A percentile compares a stretch with the other conserved stretches of the same genome.
Conservation (phyloP, 192 early-diverging fungal species). For the Gryganskiella cystojenkinii region DNA sequence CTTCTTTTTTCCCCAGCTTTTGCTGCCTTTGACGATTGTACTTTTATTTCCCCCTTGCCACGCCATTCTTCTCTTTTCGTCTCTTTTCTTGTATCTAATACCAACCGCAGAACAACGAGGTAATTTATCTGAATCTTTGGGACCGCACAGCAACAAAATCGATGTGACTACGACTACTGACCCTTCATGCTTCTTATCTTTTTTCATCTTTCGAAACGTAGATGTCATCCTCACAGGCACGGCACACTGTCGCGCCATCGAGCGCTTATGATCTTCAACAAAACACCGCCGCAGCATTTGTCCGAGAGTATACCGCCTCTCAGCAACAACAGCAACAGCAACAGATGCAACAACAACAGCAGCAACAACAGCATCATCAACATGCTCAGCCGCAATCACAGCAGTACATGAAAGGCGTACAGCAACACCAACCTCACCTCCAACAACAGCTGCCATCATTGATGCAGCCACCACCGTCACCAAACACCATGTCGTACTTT, state of each 20-base stretch:
- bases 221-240: constrained; percentile 51
- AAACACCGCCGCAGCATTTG: constrained; percentile 44
- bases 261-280: constrained; percentile 37
- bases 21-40: too few species aligned
- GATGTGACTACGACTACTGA: too few species aligned
- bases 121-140: too few species aligned
- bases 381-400: constrained; percentile 28
- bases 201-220: neutral
- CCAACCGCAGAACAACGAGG: too few species aligned
- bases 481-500: constrained; percentile 61
- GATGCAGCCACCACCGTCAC: constrained; percentile 67
- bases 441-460: constrained; percentile 54
- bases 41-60: too few species aligned
- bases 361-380: constrained; percentile 12
- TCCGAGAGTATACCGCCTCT: constrained; percentile 41
- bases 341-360: constrained; percentile 22
- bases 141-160: too few species aligned
- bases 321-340: constrained; percentile 18
- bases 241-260: constrained; percentile 11
- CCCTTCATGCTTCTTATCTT: too few species aligned
- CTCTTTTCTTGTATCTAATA: too few species aligned
- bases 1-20: too few species aligned
- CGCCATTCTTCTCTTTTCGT: too few species aligned
- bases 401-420: constrained; percentile 23
- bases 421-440: constrained; percentile 25